Evolutionary conservation across 192 early-diverging fungal genomes (phyloP).

Genomic region (Phlyctochytrium bullatum): DNA sequence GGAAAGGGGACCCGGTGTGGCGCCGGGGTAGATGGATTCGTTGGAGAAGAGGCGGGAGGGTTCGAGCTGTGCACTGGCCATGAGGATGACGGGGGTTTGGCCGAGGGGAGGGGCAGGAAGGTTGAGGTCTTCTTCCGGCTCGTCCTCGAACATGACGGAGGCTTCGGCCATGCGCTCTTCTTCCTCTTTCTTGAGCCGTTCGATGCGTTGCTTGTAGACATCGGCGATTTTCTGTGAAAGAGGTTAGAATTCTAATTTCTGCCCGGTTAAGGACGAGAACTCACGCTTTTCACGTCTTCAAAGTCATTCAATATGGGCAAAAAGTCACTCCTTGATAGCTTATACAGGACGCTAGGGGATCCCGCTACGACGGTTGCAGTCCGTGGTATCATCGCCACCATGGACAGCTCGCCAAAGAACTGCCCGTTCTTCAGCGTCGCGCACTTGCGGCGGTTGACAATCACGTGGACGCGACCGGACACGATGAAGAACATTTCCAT

Average conservation of each 20-base stretch:
- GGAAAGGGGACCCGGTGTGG: too few relatives aligned
- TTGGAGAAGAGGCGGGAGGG: too few relatives aligned
- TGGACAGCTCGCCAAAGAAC: conserved; percentile 12
- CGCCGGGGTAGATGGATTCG: too few relatives aligned
- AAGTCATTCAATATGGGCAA: conserved; percentile 23
- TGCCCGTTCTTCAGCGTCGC: conserved; percentile 19
- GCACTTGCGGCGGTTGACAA: conserved; percentile 17
- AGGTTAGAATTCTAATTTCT: background rate
- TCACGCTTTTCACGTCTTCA: conserved; percentile 14
- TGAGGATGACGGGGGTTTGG: too few relatives aligned
- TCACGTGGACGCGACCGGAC: conserved; percentile 24
- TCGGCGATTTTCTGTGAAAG: conserved; percentile 15
- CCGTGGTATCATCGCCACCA: conserved; percentile 28
- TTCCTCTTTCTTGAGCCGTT: conserved; percentile 32
- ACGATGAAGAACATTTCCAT: conserved; percentile 35
- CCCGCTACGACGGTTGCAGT: conserved; percentile 28
- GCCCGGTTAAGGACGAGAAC: background rate
- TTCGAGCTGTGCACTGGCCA: too few relatives aligned
- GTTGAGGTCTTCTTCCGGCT: too few relatives aligned
- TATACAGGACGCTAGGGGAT: conserved; percentile 17
- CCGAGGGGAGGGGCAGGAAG: too few relatives aligned
- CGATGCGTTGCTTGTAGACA: conserved; percentile 35
- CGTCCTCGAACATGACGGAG: too few relatives aligned
- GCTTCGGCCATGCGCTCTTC: conserved; percentile 9
- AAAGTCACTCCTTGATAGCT: conserved; percentile 11